Evolutionary conservation across 805 yeast species (phyloP), one percentile per base, ranked within the genome.

Genomic region (Teunomyces lycoperdinae): DNA sequence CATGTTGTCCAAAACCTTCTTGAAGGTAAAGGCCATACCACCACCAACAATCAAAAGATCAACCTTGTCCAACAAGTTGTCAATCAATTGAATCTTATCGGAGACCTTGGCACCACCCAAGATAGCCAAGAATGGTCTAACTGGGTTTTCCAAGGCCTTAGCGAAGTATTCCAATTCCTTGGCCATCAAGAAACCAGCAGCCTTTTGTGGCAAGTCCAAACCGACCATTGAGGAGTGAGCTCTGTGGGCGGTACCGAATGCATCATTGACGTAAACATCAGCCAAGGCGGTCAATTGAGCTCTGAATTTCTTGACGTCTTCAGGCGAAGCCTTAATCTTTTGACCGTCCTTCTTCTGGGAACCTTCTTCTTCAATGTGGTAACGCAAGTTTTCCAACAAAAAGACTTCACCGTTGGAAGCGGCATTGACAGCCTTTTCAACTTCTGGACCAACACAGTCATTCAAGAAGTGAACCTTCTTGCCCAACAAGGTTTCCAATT

Each of bases 151-250:
- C 67, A 94, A 82, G 59, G 98, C 99, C 83, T 91, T 92, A 63
- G 97, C 96, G 71, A 94, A 94, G 84, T 87, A 94, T 69, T 85
- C 84, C 73, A 94, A 85, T 79, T 94, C 99, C 83, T 94, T 94
- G 70, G 91, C 85, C 88, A 94, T 86, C 65, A 94, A 79, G 96
- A 92, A 95, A 73, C 99, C 99, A 58, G 97, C 87, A 63, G 98
- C 99, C 77, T 94, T 87, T 78, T 89, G 91, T 56, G 95, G 91
- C 63, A 89, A 81, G 62, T 92, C 91, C 62, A 94, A 80, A 68
- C 99, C 99, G 64, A 94, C 99, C 91, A 94, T 92, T 43, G 99
- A 94, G 47, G 97, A 90, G 81, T 94, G 99, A 55, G 99, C 99
- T 81, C 99, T 89, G 87, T 94, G 99, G 49, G 98, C 97, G 55